These are phyloP conservation scores for Calendula officinalis DNA, from an alignment of 129 eudicot species.

Conservation along the genomic window DNA sequence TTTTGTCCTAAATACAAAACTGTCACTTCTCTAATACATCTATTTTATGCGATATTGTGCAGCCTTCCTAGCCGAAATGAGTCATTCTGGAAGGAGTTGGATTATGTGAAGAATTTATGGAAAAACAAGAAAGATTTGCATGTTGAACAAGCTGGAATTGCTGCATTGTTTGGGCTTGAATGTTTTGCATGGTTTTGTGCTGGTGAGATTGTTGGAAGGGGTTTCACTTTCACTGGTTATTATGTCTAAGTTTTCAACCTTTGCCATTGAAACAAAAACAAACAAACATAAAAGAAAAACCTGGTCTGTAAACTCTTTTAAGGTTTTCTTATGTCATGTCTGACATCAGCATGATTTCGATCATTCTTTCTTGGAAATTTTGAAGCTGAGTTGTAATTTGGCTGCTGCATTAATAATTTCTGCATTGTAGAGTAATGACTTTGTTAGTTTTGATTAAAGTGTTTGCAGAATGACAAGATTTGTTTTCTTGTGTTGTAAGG, in stretches of 20 bases:
- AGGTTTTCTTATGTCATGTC: conserved; percentile 27
- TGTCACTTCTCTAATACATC: conserved; percentile 1
- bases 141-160: conserved; percentile 78
- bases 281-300: conserved; percentile 26
- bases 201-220: conserved; percentile 89
- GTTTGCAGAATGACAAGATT: conserved; percentile 23
- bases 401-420: conserved; percentile 30
- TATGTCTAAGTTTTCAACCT: conserved; percentile 36
- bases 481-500: background rate
- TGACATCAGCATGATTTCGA: conserved; percentile 3
- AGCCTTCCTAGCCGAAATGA: conserved; percentile 71
- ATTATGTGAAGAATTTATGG: conserved; percentile 59
- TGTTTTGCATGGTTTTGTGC: conserved; percentile 86
- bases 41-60: conserved; percentile 18
- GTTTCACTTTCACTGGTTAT: conserved; percentile 75
- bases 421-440: conserved; percentile 25
- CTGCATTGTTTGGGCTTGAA: conserved; percentile 67
- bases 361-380: conserved; percentile 36
- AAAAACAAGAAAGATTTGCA: conserved; percentile 63
- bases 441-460: conserved; percentile 15
- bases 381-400: conserved; percentile 33
- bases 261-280: background rate
- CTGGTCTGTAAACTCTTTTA: conserved; percentile 15
- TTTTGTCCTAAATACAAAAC: background rate
- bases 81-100: conserved; percentile 72